Evolutionary conservation across 768 basidiomycete species (phyloP), one percentile per base, ranked within the genome.

Genomic region (Trametes meyenii): DNA sequence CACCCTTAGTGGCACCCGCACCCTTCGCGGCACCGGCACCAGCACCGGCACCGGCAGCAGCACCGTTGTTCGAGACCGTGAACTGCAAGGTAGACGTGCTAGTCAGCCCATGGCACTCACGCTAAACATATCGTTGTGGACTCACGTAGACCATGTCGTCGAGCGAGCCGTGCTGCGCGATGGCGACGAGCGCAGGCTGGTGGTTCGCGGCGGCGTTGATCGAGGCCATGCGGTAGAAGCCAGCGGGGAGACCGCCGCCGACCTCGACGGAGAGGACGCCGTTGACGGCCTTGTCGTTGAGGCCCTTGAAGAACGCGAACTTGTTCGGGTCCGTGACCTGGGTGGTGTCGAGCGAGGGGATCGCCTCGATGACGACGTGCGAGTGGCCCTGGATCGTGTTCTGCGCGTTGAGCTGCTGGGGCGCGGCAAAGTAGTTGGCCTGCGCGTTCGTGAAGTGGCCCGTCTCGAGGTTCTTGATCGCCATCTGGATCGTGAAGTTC

Each of bases 241-340:
- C 83, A 0, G 73, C 76, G 6, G 75, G 71, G 36, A 85, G 74
- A 50, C 83, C 83, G 36, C 70, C 75, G 0, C 71, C 67, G 48
- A 85, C 81, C 0, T 59, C 57, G 1, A 75, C 75, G 21, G 73
- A 65, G 10, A 83, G 64, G n/a, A 69, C 50, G 5, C 86, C 87
- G 60, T 69, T 74, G 19, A 70, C 73, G 14, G 83, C 78, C 0
- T 76, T 76, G 12, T 60, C 67, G 71, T 78, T 82, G 63, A 78
- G 74, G 64, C 76, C 87, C 81, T 85, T 84, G 83, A 89, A 89
- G 77, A 87, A 88, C 24, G 76, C 77, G 66, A 89, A 89, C 46
- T 73, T 73, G 55, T 69, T 74, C 7, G 85, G 81, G 71, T 87
- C 76, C 40, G 79, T 77, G 29, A 79, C 71, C 1, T 68, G 69